Evolutionary conservation across 208 protist species (phyloP).

Genomic region (Leishmania guyanensis): DNA sequence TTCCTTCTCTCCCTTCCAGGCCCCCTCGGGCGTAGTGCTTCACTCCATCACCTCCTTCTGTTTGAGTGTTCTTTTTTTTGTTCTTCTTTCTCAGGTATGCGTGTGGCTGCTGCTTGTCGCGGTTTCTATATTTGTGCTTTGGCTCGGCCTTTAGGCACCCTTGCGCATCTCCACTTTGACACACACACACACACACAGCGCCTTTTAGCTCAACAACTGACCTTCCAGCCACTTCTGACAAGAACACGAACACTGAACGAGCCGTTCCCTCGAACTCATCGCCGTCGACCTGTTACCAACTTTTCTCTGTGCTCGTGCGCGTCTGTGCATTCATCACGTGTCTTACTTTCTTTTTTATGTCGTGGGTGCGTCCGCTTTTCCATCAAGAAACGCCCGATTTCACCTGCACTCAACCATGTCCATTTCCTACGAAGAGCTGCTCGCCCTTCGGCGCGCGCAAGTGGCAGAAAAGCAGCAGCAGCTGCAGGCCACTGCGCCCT

Average conservation of each 20-base stretch:
- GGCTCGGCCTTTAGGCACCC: not conserved
- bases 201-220: not conserved
- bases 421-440: slow-evolving; percentile 84
- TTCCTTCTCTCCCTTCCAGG: not conserved
- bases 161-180: not conserved
- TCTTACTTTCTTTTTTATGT: slow-evolving; percentile 12
- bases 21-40: not conserved
- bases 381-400: not conserved
- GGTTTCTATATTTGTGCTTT: not conserved
- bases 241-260: not conserved
- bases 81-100: not conserved
- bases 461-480: slow-evolving; percentile 40
- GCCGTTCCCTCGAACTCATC: not conserved
- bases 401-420: slow-evolving; percentile 60
- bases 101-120: not conserved
- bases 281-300: too few relatives aligned
- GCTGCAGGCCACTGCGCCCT: not conserved
- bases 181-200: not conserved
- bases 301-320: not conserved
- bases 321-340: not conserved
- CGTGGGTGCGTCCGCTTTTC: not conserved
- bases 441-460: slow-evolving; percentile 82
- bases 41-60: not conserved
- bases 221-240: not conserved
- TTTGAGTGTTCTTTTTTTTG: not conserved